These are phyloP conservation scores for Schizophyllum amplum DNA, from an alignment of 1,284 basidiomycete genomes.

Conservation along the genomic window DNA sequence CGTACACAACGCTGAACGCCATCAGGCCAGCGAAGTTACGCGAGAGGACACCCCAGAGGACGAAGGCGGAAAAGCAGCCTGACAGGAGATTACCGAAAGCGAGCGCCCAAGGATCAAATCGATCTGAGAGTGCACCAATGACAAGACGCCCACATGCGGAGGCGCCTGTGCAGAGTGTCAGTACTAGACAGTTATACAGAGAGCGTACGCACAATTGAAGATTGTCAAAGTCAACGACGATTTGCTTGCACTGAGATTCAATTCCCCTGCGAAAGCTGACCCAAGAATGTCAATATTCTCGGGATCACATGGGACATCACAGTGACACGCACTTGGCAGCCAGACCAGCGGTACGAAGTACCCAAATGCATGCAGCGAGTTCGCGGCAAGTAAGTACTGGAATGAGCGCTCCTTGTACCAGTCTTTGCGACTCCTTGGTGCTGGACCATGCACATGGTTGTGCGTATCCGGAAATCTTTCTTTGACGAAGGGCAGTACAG, in stretches of 20 bases:
- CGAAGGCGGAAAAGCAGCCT: conserved; percentile 24
- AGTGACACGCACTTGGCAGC: conserved; percentile 28
- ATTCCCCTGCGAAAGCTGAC: conserved; percentile 24
- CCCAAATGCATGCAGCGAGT: conserved; percentile 26
- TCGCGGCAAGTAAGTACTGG: conserved; percentile 23
- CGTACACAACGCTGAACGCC: conserved; percentile 26
- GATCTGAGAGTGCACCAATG: conserved; percentile 29
- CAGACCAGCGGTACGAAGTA: conserved; percentile 28
- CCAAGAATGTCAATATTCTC: no score
- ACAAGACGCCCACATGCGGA: conserved; percentile 23
- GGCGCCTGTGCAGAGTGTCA: conserved; percentile 11
- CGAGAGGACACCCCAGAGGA: conserved; percentile 32
- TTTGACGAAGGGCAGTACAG: conserved; percentile 23
- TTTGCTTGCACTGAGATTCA: conserved; percentile 18
- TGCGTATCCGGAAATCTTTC: conserved; percentile 25
- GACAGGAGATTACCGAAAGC: conserved; percentile 21
- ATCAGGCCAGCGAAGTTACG: conserved; percentile 25
- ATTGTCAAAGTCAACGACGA: conserved; percentile 22
- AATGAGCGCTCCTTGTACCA: conserved; percentile 22
- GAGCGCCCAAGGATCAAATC: conserved; percentile 26
- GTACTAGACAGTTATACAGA: not conserved
- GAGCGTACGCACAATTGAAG: conserved; percentile 14
- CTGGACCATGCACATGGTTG: not conserved
- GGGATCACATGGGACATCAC: no score
- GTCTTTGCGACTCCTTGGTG: not conserved